Evolutionary conservation across 306 rosid genomes (phyloP), one percentile per base, ranked within the genome.

Genomic region (Ammopiptanthus mongolicus): DNA sequence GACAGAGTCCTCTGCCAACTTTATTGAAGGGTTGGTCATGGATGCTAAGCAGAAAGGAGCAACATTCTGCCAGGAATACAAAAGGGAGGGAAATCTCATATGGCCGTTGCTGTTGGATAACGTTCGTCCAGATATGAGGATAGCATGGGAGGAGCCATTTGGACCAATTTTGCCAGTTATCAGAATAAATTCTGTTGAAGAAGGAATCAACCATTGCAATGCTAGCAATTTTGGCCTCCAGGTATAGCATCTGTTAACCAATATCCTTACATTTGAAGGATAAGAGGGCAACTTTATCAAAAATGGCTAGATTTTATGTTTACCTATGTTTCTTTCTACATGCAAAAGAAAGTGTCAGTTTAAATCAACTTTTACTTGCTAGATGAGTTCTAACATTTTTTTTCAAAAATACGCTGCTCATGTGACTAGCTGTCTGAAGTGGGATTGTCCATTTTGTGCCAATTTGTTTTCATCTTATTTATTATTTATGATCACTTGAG

Each of bases 141-240:
- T 93, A 41, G 93, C 97, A 7, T 86, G 98, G 98, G 98, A 93
- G 55, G 98, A 93, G 64, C 97, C 98, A 42, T 91, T 93, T 65
- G 98, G 98, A 33, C 97, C 97, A 2, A 88, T 93, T 51, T 48
- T 93, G 65, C 97, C 98, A 0, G 90, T 93, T 12, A 85, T 93
- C 56, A 80, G 96, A 79, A 93, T 91, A 51, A 84, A 28, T 71
- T 77, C 97, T 8, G 80, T 86, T n/a, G 97, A 89, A 84, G 98
- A 93, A 88, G 96, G 98, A 56, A 86, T 93, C 84, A 90, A 89
- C 77, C 97, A 93, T 80, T 91, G 97, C 78, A 93, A 93, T 85
- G 93, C 93, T 29, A 91, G 96, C 90, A 91, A 93, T 80, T 89
- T 91, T 42, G 98, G 97, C 36, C 96, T 93, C 50, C 97, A 92